Base-by-base conservation (phyloP, 2,329 filamentous ascomycete genomes). In the Talaromyces sp. region DNA sequence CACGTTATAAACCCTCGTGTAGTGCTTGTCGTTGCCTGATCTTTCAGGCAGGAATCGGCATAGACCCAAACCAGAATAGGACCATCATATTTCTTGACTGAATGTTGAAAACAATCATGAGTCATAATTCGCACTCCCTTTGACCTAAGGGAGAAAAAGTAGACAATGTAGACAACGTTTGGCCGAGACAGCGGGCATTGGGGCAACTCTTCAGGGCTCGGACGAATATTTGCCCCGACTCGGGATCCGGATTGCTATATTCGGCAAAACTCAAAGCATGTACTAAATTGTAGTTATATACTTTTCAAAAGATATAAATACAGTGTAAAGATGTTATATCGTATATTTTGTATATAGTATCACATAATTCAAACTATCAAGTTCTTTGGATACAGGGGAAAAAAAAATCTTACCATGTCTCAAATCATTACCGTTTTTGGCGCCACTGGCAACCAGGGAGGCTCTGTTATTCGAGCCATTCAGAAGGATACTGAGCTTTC, bases 391-490 rank as follows among this genome's bases (percentile, higher is more conserved):
- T 26, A 26, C 7, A 0, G n/a, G n/a, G n/a, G 14, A 27, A 46
- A 19, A 1, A 7, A 26, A 14, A 27, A 43, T 46, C 26, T 27
- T 27, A 62, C 5, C 5, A 71, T 71, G 68, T 63, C 62, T 17
- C 67, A 69, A 31, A 61, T 68, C 17, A 56, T 86, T 67, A 81
- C 80, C 49, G 77, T 87, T 13, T 82, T 86, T 65, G 84, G 84
- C 26, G 81, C 84, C 46, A 87, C 84, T 24, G 84, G 84, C 61
- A 80, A 82, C 60, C 85, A 88, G 72, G 86, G 85, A 53, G 81
- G 82, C 62, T 83, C 82, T 6, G 77, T 87, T 51, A 79, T 84
- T 55, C 69, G 74, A 27, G 65, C 68, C 38, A 68, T 83, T 19
- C 74, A 81, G 9, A 64, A 68, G 26, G 72, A 76, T 66, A 70